These are phyloP conservation scores for Calocybe gangraenosa DNA, from an alignment of 768 basidiomycete species.

Conservation along the genomic window DNA sequence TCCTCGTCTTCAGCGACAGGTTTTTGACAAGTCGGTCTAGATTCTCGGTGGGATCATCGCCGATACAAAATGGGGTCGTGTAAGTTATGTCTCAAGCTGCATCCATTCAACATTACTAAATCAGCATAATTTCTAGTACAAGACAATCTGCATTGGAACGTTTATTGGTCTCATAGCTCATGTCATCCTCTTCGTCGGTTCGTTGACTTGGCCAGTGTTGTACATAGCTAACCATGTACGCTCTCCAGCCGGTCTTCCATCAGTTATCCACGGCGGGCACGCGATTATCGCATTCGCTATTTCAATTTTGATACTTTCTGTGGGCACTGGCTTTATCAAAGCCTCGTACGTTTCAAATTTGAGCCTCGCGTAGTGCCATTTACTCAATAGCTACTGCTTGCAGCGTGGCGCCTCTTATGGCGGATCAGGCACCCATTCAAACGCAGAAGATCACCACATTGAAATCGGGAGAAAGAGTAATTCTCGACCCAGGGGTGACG, in stretches of 20 bases:
- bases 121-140: constrained; percentile 19
- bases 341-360: constrained; percentile 7
- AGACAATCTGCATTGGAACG: constrained; percentile 31
- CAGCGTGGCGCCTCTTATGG: constrained; percentile 17
- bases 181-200: constrained; percentile 13
- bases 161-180: constrained; percentile 21
- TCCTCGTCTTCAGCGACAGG: neutral
- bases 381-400: neutral
- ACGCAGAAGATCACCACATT: constrained; percentile 9
- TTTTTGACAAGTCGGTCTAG: constrained; percentile 7
- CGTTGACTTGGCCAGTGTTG: neutral
- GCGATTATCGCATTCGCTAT: constrained; percentile 12
- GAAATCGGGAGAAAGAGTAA: constrained; percentile 14
- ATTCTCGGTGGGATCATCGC: constrained; percentile 34
- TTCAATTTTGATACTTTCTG: constrained; percentile 10
- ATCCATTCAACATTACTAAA: neutral
- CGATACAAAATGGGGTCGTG: constrained; percentile 34
- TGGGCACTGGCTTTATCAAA: constrained; percentile 14
- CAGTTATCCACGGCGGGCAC: constrained; percentile 14
- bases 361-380: neutral
- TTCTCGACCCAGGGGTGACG: constrained; percentile 16
- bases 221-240: neutral
- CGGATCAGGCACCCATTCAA: constrained; percentile 12
- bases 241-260: constrained; percentile 9
- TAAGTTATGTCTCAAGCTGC: neutral